Percentiles rank a stretch among this genome's conserved stretches.
Evolutionary conservation across 306 rosid genomes (phyloP).

Genomic region (Cucumis hystrix): DNA sequence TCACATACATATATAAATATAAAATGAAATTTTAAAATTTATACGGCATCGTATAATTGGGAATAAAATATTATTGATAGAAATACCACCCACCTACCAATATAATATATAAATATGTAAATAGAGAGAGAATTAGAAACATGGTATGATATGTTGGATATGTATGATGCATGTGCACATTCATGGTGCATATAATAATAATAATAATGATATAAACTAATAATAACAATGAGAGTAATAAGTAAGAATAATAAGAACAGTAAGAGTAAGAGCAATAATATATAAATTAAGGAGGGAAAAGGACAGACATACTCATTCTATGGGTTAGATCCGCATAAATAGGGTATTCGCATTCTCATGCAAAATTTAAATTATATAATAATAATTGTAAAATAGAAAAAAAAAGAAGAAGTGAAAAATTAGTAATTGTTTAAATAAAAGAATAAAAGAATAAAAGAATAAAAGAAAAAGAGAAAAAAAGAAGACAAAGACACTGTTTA

Average conservation of each 20-base stretch:
- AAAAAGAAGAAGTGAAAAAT: neutral
- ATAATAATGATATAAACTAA: neutral
- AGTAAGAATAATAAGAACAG: neutral
- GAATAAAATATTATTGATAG: slow-evolving; percentile 12
- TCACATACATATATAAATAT: neutral
- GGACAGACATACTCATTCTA: slow-evolving; percentile 75
- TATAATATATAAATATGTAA: neutral
- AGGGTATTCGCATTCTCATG: slow-evolving; percentile 46
- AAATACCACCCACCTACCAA: slow-evolving; percentile 21
- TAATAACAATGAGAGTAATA: neutral
- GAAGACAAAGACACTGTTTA: slow-evolving; percentile 18
- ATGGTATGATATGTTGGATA: neutral
- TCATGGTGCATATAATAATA: neutral
- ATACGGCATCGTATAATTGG: slow-evolving; percentile 4
- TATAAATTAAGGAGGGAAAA: slow-evolving; percentile 4
- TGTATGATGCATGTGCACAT: neutral
- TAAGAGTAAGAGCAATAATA: neutral
- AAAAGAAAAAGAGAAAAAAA: neutral
- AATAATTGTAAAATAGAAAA: neutral
- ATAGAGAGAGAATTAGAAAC: neutral
- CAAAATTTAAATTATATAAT: slow-evolving; percentile 8
- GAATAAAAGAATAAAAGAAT: neutral
- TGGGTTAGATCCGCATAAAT: slow-evolving; percentile 51
- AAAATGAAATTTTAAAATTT: neutral
- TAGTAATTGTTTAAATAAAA: neutral